phyloP scores from a whole-genome alignment of 164 flowering plant genomes.

The Taxillus chinensis region DNA sequence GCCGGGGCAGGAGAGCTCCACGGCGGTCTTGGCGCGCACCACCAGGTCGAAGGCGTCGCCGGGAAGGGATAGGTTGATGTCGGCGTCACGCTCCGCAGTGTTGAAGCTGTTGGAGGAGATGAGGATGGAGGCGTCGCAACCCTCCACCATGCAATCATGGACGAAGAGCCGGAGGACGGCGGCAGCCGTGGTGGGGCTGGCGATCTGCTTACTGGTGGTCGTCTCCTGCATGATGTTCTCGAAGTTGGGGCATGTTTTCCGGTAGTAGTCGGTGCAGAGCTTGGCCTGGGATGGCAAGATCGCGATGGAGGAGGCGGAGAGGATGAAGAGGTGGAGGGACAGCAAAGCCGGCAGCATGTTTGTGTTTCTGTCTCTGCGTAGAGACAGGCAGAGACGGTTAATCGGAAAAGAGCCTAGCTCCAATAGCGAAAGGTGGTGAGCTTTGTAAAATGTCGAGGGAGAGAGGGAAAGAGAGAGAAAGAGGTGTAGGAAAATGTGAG shows the following conservation, averaged over 20 bases:
- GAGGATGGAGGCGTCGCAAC: not conserved
- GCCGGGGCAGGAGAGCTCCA: conserved; percentile 4
- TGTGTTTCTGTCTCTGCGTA: not conserved
- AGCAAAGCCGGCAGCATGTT: conserved; percentile 8
- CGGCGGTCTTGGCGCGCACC: not conserved
- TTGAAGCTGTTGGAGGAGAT: not conserved
- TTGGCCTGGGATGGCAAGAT: conserved; percentile 1
- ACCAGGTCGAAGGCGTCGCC: conserved; percentile 4
- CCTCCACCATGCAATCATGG: not conserved
- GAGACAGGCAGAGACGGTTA: no score
- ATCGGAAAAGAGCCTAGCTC: no score
- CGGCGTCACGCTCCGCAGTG: not conserved
- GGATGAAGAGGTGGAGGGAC: not conserved
- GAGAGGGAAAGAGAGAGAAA: no score
- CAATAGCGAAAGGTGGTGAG: no score
- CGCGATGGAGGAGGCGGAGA: not conserved
- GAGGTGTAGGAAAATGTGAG: no score
- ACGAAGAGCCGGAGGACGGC: not conserved
- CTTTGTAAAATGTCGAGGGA: no score
- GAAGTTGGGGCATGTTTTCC: not conserved
- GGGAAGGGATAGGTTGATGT: conserved; percentile 3
- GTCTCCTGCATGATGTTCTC: not conserved
- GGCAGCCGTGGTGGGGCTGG: not conserved
- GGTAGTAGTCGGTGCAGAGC: conserved; percentile 7
- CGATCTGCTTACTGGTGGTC: not conserved